These are phyloP conservation scores for Cymodocea nodosa DNA, from an alignment of 116 monocot species.

Conservation along the genomic window DNA sequence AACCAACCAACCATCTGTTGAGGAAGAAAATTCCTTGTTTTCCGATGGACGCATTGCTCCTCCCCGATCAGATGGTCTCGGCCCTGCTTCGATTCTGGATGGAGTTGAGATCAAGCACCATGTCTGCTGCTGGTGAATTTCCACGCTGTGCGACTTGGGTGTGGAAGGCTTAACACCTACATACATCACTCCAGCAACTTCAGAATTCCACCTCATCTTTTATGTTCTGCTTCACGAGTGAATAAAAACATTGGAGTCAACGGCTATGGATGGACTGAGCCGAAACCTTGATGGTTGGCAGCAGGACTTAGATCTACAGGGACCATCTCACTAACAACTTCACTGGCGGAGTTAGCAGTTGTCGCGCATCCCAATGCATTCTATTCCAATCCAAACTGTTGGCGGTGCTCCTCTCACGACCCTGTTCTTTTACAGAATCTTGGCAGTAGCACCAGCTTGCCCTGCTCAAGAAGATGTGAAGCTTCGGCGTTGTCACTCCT, in stretches of 20 bases:
- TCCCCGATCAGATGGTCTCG: background rate
- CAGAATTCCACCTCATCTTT: background rate
- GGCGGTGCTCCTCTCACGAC: too few species aligned
- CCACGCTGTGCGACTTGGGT: background rate
- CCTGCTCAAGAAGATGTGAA: too few species aligned
- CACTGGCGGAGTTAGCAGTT: background rate
- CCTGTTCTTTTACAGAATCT: background rate
- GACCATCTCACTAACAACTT: background rate
- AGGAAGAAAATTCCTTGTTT: conserved; percentile 5
- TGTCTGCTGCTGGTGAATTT: conserved; percentile 2
- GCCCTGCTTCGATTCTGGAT: background rate
- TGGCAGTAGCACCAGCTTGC: too few species aligned
- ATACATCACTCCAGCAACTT: too few species aligned
- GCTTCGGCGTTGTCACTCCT: too few species aligned
- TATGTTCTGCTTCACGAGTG: background rate
- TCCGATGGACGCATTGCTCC: conserved; percentile 13
- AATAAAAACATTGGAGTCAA: conserved; percentile 6
- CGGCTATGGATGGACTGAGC: too few species aligned
- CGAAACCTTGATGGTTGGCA: too few species aligned
- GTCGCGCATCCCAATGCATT: background rate
- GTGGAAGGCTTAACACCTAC: too few species aligned
- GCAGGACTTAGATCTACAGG: background rate
- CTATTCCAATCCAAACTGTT: too few species aligned
- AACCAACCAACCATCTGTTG: background rate
- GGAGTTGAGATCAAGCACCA: background rate